phyloP scores from a whole-genome alignment of 768 basidiomycete genomes.

The Krasilnikovozyma curviuscula region DNA sequence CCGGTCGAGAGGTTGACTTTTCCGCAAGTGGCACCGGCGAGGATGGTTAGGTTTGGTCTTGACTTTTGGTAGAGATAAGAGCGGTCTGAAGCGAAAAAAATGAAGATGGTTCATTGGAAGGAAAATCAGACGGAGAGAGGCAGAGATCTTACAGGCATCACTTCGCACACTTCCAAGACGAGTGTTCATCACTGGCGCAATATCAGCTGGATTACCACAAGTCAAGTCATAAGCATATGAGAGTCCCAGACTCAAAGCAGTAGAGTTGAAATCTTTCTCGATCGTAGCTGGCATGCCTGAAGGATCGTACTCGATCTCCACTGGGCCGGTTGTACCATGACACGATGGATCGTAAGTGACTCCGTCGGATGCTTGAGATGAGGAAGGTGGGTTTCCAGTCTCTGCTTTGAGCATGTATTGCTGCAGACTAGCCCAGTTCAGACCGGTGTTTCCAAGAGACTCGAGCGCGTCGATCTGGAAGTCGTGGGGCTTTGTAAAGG shows the following conservation, averaged over 20 bases:
- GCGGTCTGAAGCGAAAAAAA: constrained; percentile 14
- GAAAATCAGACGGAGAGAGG: background rate
- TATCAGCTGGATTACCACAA: constrained; percentile 18
- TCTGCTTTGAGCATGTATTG: constrained; percentile 11
- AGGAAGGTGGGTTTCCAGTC: constrained; percentile 5
- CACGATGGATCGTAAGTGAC: background rate
- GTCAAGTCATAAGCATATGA: constrained; percentile 19
- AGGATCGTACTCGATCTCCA: too few relatives aligned
- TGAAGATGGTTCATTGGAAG: too few relatives aligned
- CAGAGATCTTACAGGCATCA: constrained; percentile 17
- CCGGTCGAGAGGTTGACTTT: constrained; percentile 15
- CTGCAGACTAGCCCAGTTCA: too few relatives aligned
- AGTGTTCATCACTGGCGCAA: constrained; percentile 19
- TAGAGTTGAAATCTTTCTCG: too few relatives aligned
- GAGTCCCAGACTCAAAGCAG: too few relatives aligned
- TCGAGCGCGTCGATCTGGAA: too few relatives aligned
- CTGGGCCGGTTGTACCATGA: background rate
- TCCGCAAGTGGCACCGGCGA: constrained; percentile 18
- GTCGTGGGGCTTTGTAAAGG: too few relatives aligned
- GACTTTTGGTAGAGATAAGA: constrained; percentile 17
- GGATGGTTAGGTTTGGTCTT: constrained; percentile 18
- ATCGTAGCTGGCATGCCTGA: too few relatives aligned
- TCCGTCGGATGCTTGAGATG: constrained; percentile 3
- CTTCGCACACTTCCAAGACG: constrained; percentile 15
- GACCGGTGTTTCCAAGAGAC: too few relatives aligned